Conservation (phyloP, 495 filamentous ascomycete species). For the Hypomontagnella submonticulosa region DNA sequence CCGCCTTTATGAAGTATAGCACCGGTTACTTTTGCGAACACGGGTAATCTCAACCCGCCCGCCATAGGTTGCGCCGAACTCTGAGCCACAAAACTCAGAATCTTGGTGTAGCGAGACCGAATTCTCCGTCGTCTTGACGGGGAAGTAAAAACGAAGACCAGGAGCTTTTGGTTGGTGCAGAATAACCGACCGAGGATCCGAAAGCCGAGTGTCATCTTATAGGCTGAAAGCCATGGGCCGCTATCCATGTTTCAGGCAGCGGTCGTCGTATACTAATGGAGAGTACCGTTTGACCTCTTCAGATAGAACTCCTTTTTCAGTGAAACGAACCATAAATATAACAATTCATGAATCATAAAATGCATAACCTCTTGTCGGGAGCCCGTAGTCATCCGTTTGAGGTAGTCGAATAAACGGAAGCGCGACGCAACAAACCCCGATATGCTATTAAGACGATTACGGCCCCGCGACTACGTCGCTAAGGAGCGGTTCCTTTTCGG, state of each 20-base stretch:
- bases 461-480: conserved; percentile 29
- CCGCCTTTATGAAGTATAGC: conserved; percentile 28
- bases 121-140: conserved; percentile 13
- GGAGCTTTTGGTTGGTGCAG: conserved; percentile 34
- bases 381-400: conserved; percentile 31
- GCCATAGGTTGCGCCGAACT: conserved; percentile 25
- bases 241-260: conserved; percentile 40
- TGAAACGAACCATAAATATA: conserved; percentile 34
- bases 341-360: conserved; percentile 45
- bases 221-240: conserved; percentile 41
- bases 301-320: conserved; percentile 32
- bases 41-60: conserved; percentile 21
- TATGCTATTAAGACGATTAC: conserved; percentile 10
- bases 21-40: conserved; percentile 33
- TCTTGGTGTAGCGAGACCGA: conserved; percentile 10
- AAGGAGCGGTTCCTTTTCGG: conserved; percentile 38
- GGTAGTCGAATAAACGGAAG: conserved; percentile 32
- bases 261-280: conserved; percentile 36
- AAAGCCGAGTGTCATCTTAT: conserved; percentile 38
- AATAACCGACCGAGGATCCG: conserved; percentile 35
- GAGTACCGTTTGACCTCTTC: conserved; percentile 48
- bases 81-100: conserved; percentile 32
- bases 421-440: conserved; percentile 16
- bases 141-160: conserved; percentile 20
- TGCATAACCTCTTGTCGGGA: conserved; percentile 28